phyloP scores from a whole-genome alignment of 257 asterid species.

The Jaltomata sinuosa region DNA sequence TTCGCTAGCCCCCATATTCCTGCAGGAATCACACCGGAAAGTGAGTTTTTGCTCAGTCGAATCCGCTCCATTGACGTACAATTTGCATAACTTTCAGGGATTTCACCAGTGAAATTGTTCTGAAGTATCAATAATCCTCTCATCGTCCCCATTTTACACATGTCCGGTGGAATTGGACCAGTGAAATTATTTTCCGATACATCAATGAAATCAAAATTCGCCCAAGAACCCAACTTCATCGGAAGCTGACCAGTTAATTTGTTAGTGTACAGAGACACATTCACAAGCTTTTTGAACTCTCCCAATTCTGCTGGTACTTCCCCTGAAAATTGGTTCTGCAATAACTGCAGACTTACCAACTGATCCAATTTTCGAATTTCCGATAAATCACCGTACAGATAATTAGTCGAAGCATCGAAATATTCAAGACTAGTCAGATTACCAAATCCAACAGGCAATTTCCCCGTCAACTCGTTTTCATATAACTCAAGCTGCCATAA shows the following conservation, averaged over 20 bases:
- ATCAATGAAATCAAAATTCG: constrained; percentile 53
- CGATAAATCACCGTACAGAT: constrained; percentile 47
- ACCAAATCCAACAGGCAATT: constrained; percentile 56
- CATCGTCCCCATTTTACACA: constrained; percentile 76
- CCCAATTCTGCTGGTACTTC: constrained; percentile 71
- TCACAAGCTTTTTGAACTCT: constrained; percentile 48
- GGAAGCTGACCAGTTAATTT: constrained; percentile 60
- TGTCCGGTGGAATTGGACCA: constrained; percentile 82
- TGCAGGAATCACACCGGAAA: constrained; percentile 59
- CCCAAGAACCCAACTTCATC: constrained; percentile 65
- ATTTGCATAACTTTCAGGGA: constrained; percentile 52
- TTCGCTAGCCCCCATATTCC: constrained; percentile 79
- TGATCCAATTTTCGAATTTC: constrained; percentile 43
- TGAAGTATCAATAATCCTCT: constrained; percentile 37
- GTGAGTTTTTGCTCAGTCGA: constrained; percentile 53
- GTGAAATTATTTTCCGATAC: constrained; percentile 60
- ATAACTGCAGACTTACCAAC: constrained; percentile 57
- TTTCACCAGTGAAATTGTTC: constrained; percentile 66
- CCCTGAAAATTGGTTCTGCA: constrained; percentile 54
- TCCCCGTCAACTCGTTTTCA: constrained; percentile 41
- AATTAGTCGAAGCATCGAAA: constrained; percentile 69
- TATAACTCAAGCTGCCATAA: constrained; percentile 75
- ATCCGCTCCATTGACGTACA: constrained; percentile 50
- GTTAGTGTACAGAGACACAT: constrained; percentile 59
- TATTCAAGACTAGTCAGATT: constrained; percentile 51